These are phyloP conservation scores for Phytophthora macrochlamydospora DNA, from an alignment of 352 stramenopile genomes.

Conservation along the genomic window DNA sequence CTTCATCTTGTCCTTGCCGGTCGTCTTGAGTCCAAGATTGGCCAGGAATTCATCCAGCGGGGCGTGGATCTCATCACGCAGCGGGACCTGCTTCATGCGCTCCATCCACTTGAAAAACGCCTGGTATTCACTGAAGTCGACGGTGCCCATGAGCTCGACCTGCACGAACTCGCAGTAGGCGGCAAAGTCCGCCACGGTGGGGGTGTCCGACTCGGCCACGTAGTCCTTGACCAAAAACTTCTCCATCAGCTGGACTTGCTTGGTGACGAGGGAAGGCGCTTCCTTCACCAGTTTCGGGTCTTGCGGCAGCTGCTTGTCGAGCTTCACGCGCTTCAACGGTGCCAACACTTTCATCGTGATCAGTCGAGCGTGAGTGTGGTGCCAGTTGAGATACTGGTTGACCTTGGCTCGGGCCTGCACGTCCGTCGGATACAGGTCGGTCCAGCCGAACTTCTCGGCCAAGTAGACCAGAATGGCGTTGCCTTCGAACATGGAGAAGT, in stretches of 20 bases:
- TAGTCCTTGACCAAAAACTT: slow-evolving; percentile 46
- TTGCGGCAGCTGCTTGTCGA: slow-evolving; percentile 20
- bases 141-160: slow-evolving; percentile 41
- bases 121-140: slow-evolving; percentile 41
- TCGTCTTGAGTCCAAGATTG: slow-evolving; percentile 18
- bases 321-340: slow-evolving; percentile 33
- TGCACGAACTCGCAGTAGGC: slow-evolving; percentile 49
- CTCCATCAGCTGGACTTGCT: slow-evolving; percentile 42
- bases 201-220: slow-evolving; percentile 25
- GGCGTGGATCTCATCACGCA: slow-evolving; percentile 50
- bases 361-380: slow-evolving; percentile 61
- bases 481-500: slow-evolving; percentile 43
- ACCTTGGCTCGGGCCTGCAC: slow-evolving; percentile 54
- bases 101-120: slow-evolving; percentile 44
- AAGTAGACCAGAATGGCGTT: slow-evolving; percentile 61
- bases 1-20: slow-evolving; percentile 12
- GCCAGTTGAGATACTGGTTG: slow-evolving; percentile 73
- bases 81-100: slow-evolving; percentile 46
- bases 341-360: slow-evolving; percentile 51
- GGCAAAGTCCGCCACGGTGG: slow-evolving; percentile 40
- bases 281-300: slow-evolving; percentile 20
- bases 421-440: slow-evolving; percentile 55
- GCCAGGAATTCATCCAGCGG: slow-evolving; percentile 30
- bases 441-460: slow-evolving; percentile 51
- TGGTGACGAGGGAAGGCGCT: slow-evolving; percentile 20